A percentile compares a stretch with the other conserved stretches of the same genome.
These are phyloP conservation scores for Globisporangium ultimum DNA, from an alignment of 352 stramenopile genomes.

Conservation along the genomic window DNA sequence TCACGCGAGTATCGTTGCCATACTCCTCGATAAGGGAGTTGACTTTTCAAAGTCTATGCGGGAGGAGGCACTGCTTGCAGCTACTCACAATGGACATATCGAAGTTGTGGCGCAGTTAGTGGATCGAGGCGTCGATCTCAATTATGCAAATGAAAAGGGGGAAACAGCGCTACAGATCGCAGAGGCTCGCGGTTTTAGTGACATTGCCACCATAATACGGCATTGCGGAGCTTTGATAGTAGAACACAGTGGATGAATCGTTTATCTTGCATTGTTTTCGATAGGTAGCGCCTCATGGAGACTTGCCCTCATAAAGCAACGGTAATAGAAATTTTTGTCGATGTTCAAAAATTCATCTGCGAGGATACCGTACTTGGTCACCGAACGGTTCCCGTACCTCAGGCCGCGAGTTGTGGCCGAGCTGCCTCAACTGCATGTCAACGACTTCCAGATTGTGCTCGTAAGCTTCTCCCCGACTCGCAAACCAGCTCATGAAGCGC, in stretches of 20 bases:
- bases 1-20: not conserved
- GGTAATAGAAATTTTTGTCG: too few relatives aligned
- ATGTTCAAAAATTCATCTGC: constrained; percentile 2
- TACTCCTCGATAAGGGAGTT: not conserved
- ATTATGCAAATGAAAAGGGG: constrained; percentile 1
- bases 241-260: not conserved
- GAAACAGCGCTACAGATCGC: constrained; percentile 9
- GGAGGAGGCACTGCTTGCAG: constrained; percentile 6
- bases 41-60: not conserved
- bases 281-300: too few relatives aligned
- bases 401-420: constrained; percentile 37
- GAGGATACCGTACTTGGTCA: constrained; percentile 38
- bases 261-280: not conserved
- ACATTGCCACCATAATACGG: constrained; percentile 6
- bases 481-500: constrained; percentile 77
- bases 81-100: not conserved
- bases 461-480: constrained; percentile 57
- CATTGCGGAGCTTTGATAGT: not conserved
- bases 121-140: constrained; percentile 4
- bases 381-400: constrained; percentile 42
- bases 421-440: constrained; percentile 52
- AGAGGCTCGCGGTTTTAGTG: constrained; percentile 1
- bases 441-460: constrained; percentile 71
- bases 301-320: too few relatives aligned
- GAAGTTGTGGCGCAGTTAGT: constrained; percentile 9